Base-by-base conservation (phyloP, 768 basidiomycete genomes). In the Suillus paluster region DNA sequence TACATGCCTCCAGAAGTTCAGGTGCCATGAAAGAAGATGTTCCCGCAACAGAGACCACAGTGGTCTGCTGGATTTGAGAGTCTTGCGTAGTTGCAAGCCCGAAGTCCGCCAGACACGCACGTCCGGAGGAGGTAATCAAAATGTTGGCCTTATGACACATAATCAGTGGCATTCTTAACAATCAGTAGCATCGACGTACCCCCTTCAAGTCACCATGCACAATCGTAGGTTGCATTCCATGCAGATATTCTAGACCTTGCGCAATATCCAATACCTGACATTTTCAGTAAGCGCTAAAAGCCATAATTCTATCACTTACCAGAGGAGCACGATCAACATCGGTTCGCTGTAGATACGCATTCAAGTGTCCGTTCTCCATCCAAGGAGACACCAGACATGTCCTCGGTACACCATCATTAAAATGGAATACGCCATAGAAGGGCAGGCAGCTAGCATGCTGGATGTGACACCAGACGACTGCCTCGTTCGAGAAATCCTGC, bases 121-220 rank as follows among this genome's bases (percentile, higher is more conserved):
- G 63, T 44, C 56, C 63, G 1, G 69, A 71, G 25, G 64, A 52
- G 7, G 72, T 60, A 42, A 77, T 41, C 10, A 77, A 67, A 36
- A 77, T 64, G 53, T 77, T 76, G 1, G 66, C 45, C 75, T 76
- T n/a, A 15, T 3, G 5, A 44, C 23, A 23, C n/a, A 3, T 0
- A 15, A 30, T 50, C 27, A 50, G 49, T 12, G 5, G 10, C 27
- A 19, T 50, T 30, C 9, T 54, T 2, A 2, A 23, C 17, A 30
- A n/a, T 27, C 19, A 38, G 23, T 30, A 3, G 33, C 45, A 41
- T n/a, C 5, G 11, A 62, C 78, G 63, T 57, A 82, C 81, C 34
- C 76, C 75, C 66, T 80, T 81, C 23, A 81, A 61, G 58, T 82
- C 81, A 11, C 81, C 80, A 21, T 81, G 80, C 14, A 77, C 64